Conservation (phyloP, 2,329 filamentous ascomycete species). For the Aspergillus pseudoterreus region DNA sequence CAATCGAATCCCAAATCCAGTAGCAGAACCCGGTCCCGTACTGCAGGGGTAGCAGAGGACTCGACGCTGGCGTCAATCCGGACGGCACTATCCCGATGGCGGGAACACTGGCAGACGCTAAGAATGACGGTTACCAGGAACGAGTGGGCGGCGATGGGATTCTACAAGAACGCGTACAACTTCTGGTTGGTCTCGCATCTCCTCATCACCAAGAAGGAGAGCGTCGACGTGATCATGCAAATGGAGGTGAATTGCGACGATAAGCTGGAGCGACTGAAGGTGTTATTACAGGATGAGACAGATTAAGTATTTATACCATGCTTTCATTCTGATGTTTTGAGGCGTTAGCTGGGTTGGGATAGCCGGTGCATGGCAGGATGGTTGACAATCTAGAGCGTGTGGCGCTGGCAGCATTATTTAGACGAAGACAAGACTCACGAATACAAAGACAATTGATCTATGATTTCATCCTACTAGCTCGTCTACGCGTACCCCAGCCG, state of each 20-base stretch:
- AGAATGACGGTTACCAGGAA: conserved; percentile 28
- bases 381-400: too few relatives aligned
- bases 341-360: too few relatives aligned
- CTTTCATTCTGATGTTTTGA: too few relatives aligned
- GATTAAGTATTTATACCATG: conserved; percentile 15
- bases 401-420: too few relatives aligned
- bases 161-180: conserved; percentile 41
- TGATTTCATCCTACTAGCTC: neutral
- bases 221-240: conserved; percentile 41
- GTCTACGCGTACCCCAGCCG: conserved; percentile 44
- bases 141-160: conserved; percentile 40
- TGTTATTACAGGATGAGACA: conserved; percentile 34
- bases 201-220: conserved; percentile 40
- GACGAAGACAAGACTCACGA: too few relatives aligned
- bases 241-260: conserved; percentile 46
- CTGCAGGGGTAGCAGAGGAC: conserved; percentile 25
- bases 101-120: conserved; percentile 34
- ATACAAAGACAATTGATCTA: too few relatives aligned
- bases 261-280: conserved; percentile 40
- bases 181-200: conserved; percentile 43
- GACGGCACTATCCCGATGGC: conserved; percentile 36
- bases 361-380: too few relatives aligned
- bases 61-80: conserved; percentile 29
- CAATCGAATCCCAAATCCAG: conserved; percentile 3
- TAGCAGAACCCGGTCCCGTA: neutral